Conservation (phyloP, 768 basidiomycete species). For the Rhizopogon rudus region DNA sequence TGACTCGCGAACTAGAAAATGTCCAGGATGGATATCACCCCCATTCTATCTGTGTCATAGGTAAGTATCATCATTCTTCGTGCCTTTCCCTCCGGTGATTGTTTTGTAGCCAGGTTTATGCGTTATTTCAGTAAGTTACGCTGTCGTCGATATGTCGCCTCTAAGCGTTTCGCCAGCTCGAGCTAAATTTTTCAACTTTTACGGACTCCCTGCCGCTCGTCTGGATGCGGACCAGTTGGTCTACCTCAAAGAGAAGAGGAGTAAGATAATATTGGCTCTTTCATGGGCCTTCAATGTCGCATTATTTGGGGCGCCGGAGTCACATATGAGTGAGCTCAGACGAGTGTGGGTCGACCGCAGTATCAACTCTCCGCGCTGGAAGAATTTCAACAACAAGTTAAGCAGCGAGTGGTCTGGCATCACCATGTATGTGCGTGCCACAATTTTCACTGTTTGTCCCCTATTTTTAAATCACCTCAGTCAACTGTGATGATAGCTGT, state of each 20-base stretch:
- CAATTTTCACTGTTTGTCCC: neutral
- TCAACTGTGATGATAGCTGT: conserved; percentile 45
- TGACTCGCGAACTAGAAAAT: neutral
- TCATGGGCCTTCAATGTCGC: conserved; percentile 13
- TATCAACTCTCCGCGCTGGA: conserved; percentile 34
- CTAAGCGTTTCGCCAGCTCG: conserved; percentile 17
- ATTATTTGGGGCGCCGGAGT: conserved; percentile 41
- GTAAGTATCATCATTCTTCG: neutral
- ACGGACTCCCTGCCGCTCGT: conserved; percentile 43
- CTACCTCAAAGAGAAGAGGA: conserved; percentile 5
- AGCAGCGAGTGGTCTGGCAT: conserved; percentile 43
- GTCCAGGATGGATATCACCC: neutral
- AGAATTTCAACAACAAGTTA: conserved; percentile 33
- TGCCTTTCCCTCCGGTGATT: neutral
- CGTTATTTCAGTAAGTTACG: conserved; percentile 32
- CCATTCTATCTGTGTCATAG: conserved; percentile 1
- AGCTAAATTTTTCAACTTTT: conserved; percentile 38
- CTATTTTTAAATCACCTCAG: conserved; percentile 17
- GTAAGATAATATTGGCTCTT: conserved; percentile 4
- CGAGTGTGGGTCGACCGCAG: conserved; percentile 40
- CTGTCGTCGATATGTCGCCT: neutral
- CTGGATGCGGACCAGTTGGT: conserved; percentile 41
- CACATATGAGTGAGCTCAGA: conserved; percentile 35
- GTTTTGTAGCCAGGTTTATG: conserved; percentile 37
- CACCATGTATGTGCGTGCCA: conserved; percentile 37